Conservation (phyloP, 306 rosid species). For the Astragalus glycyphyllos region DNA sequence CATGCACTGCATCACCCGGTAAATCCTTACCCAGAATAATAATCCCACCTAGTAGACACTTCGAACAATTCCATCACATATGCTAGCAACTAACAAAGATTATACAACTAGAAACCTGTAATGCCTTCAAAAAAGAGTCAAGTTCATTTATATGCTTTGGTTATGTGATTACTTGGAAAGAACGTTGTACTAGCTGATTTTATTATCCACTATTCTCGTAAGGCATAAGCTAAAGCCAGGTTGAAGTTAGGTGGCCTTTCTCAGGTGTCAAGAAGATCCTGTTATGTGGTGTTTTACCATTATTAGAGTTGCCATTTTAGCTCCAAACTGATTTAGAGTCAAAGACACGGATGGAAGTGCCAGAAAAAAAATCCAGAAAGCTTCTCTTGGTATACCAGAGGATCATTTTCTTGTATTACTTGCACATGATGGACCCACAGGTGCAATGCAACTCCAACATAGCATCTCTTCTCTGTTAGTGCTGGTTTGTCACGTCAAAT, state of each 20-base stretch:
- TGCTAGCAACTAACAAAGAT: too few relatives aligned
- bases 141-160: too few relatives aligned
- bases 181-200: too few relatives aligned
- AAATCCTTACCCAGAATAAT: too few relatives aligned
- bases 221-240: conserved; percentile 20
- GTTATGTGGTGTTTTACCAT: conserved; percentile 27
- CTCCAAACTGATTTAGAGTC: conserved; percentile 29
- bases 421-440: conserved; percentile 91
- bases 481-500: conserved; percentile 17
- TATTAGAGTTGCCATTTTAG: conserved; percentile 31
- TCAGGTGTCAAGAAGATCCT: conserved; percentile 35
- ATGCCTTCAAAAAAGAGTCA: too few relatives aligned
- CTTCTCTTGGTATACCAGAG: conserved; percentile 66
- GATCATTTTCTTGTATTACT: conserved; percentile 70
- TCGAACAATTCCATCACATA: neutral
- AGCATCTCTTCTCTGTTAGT: conserved; percentile 12
- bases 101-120: too few relatives aligned
- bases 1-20: too few relatives aligned
- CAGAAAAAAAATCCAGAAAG: conserved; percentile 65
- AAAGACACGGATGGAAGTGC: conserved; percentile 77
- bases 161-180: too few relatives aligned
- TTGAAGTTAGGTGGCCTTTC: conserved; percentile 35
- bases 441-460: conserved; percentile 46
- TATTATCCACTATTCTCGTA: too few relatives aligned
- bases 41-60: too few relatives aligned